phyloP scores from a whole-genome alignment of 1,139 yeast genomes.

The Candida sp. region DNA sequence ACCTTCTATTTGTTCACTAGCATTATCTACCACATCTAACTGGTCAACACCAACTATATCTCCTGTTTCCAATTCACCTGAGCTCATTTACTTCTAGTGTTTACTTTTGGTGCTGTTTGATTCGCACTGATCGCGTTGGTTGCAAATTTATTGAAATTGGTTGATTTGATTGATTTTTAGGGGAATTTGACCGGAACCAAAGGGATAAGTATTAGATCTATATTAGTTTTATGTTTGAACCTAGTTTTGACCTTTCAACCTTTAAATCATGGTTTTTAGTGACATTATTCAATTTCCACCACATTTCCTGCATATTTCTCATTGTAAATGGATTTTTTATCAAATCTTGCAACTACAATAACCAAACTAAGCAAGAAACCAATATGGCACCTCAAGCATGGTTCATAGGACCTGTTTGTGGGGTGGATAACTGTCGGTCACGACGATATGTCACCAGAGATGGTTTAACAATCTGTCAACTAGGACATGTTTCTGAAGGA shows the following conservation, averaged over 20 bases:
- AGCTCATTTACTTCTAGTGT: not conserved
- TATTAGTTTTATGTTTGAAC: too few relatives aligned
- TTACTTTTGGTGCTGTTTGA: too few relatives aligned
- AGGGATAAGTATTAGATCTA: too few relatives aligned
- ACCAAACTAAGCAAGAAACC: too few relatives aligned
- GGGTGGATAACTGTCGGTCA: conserved; percentile 85
- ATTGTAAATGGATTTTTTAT: not conserved
- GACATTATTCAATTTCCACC: too few relatives aligned
- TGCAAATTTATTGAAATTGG: too few relatives aligned
- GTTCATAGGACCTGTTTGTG: conserved; percentile 80
- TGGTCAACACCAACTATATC: not conserved
- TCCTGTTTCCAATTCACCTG: not conserved
- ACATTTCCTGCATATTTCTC: not conserved
- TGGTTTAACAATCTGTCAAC: conserved; percentile 81
- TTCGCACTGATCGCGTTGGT: too few relatives aligned
- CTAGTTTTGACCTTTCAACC: too few relatives aligned
- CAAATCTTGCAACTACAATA: too few relatives aligned
- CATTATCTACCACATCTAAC: not conserved
- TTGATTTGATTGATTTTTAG: too few relatives aligned
- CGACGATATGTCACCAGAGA: conserved; percentile 65
- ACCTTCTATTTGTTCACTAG: not conserved
- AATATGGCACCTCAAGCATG: conserved; percentile 33
- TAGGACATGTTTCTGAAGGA: conserved; percentile 86
- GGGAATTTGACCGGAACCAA: too few relatives aligned
- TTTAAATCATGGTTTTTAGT: too few relatives aligned